Percentiles rank a stretch among this genome's conserved stretches.
phyloP scores from a whole-genome alignment of 2,329 filamentous ascomycete genomes.

The Arthrobotrys entomopaga region DNA sequence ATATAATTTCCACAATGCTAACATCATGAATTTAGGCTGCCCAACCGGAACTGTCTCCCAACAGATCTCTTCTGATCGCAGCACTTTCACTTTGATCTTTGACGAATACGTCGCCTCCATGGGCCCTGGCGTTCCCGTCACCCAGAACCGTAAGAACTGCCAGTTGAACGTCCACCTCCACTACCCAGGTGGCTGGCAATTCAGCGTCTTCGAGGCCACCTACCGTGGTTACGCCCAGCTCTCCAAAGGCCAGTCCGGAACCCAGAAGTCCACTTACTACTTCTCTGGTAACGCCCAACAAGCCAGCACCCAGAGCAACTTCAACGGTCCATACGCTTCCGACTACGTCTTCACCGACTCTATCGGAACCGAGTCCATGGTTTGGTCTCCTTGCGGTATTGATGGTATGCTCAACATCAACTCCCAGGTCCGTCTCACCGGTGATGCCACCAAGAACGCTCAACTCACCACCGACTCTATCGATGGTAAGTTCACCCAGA shows the following conservation, averaged over 20 bases:
- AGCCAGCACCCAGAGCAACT: constrained; percentile 62
- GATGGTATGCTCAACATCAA: constrained; percentile 68
- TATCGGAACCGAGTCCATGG: constrained; percentile 64
- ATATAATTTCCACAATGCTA: constrained; percentile 1
- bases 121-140: constrained; percentile 63
- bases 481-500: constrained; percentile 65
- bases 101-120: constrained; percentile 67
- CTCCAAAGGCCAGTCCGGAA: constrained; percentile 64
- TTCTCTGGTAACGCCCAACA: constrained; percentile 64
- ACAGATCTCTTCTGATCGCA: constrained; percentile 63
- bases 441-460: constrained; percentile 60
- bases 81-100: constrained; percentile 67
- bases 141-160: constrained; percentile 67
- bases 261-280: constrained; percentile 68
- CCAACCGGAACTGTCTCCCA: constrained; percentile 64
- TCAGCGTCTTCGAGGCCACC: constrained; percentile 66
- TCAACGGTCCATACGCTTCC: constrained; percentile 63
- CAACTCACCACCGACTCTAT: constrained; percentile 66
- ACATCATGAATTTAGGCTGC: constrained; percentile 62
- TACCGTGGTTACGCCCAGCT: constrained; percentile 67
- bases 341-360: constrained; percentile 65
- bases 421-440: constrained; percentile 65
- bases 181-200: constrained; percentile 68
- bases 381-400: constrained; percentile 68
- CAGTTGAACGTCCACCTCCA: constrained; percentile 67